A percentile compares a stretch with the other conserved stretches of the same genome.
Conservation (phyloP, 2,329 filamentous ascomycete species). For the Emergomyces orientalis region DNA sequence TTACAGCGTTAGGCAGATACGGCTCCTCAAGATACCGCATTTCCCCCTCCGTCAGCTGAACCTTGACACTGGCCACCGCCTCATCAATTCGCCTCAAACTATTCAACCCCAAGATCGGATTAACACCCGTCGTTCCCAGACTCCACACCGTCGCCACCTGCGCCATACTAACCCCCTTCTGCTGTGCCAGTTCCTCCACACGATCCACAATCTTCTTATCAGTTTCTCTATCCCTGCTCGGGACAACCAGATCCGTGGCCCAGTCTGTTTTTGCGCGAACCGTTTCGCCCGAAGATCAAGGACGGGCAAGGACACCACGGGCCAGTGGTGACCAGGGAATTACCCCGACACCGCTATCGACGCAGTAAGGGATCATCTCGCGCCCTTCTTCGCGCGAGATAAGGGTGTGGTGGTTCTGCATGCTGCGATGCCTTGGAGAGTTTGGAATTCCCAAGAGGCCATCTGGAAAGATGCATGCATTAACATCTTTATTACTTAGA, state of each 20-base stretch:
- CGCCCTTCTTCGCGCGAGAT: too few species aligned
- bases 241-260: conserved; percentile 34
- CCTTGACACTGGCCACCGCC: conserved; percentile 41
- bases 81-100: conserved; percentile 54
- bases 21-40: conserved; percentile 53
- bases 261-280: conserved; percentile 39
- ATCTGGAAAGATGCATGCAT: too few species aligned
- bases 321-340: conserved; percentile 36
- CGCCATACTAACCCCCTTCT: conserved; percentile 52
- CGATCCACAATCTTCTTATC: conserved; percentile 46
- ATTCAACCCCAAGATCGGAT: conserved; percentile 53
- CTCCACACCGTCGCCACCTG: too few species aligned
- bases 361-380: conserved; percentile 37
- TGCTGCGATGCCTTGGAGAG: too few species aligned
- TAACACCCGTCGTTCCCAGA: too few species aligned
- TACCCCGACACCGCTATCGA: conserved; percentile 29
- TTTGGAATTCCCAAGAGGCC: too few species aligned
- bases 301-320: conserved; percentile 40
- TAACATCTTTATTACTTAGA: too few species aligned
- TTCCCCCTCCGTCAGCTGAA: conserved; percentile 49
- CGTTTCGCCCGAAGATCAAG: conserved; percentile 34
- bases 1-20: too few species aligned
- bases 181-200: conserved; percentile 50
- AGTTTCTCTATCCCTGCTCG: conserved; percentile 35
- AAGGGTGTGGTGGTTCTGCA: too few species aligned